Evolutionary conservation across 805 yeast genomes (phyloP).

Genomic region (Saturnispora gosingensis): DNA sequence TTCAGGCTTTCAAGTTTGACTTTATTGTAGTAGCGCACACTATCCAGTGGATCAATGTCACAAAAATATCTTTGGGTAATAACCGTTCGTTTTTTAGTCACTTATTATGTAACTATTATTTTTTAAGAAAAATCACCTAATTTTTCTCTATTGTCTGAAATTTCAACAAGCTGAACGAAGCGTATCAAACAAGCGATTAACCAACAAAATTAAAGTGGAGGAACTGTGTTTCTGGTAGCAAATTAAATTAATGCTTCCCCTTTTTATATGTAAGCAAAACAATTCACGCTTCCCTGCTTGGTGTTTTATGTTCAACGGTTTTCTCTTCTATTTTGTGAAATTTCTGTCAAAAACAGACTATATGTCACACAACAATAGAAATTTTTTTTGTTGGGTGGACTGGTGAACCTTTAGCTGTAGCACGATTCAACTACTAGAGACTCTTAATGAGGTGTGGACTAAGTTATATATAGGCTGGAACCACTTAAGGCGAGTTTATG

Average conservation of each 20-base stretch:
- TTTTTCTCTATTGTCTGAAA: not conserved
- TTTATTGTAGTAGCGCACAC: not conserved
- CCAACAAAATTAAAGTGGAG: not conserved
- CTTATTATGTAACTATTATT: not conserved
- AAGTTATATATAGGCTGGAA: no score
- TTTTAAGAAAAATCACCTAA: not conserved
- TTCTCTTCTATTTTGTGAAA: not conserved
- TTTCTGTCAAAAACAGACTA: not conserved
- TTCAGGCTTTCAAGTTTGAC: not conserved
- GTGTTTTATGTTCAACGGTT: not conserved
- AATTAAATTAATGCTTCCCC: no score
- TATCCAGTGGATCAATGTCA: not conserved
- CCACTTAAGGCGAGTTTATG: no score
- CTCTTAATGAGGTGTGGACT: not conserved
- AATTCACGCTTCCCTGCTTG: not conserved
- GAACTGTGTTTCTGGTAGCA: no score
- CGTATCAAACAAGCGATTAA: not conserved
- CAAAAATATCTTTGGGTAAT: not conserved
- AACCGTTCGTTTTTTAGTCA: constrained; percentile 1
- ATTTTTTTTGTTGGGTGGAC: not conserved
- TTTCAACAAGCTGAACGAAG: not conserved
- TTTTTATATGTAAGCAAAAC: no score
- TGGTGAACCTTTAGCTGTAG: not conserved
- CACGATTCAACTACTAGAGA: not conserved
- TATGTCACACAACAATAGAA: not conserved